Conservation (phyloP, 352 stramenopile species). For the Phytopythium montanum region DNA sequence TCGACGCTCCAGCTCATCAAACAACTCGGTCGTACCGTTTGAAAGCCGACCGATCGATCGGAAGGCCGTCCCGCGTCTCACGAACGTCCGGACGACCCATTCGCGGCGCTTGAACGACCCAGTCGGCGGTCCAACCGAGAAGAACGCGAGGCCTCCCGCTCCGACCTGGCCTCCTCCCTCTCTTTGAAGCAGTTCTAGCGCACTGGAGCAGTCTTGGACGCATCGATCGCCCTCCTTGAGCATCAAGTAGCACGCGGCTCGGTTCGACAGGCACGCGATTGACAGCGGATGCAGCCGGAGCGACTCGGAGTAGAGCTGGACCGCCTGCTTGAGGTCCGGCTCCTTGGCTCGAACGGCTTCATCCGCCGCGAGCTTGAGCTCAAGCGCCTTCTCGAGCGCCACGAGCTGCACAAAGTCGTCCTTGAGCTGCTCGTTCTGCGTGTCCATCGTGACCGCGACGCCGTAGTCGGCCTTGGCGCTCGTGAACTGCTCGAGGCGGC, state of each 20-base stretch:
- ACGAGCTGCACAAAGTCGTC: constrained; percentile 69
- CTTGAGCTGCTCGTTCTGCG: constrained; percentile 57
- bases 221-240: constrained; percentile 45
- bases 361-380: constrained; percentile 50
- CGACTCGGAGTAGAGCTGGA: constrained; percentile 54
- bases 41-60: constrained; percentile 27
- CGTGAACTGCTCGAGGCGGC: constrained; percentile 49
- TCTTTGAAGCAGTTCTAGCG: constrained; percentile 57
- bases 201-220: constrained; percentile 53
- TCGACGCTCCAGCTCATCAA: background rate
- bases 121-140: constrained; percentile 42
- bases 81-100: constrained; percentile 78
- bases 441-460: constrained; percentile 72
- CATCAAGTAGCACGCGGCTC: constrained; percentile 61
- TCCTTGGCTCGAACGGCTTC: constrained; percentile 28
- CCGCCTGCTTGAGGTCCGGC: constrained; percentile 34
- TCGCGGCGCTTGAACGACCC: constrained; percentile 51
- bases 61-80: constrained; percentile 56
- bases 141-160: constrained; percentile 43
- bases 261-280: constrained; percentile 74
- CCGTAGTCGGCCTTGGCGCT: constrained; percentile 79
- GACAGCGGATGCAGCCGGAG: constrained; percentile 53
- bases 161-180: constrained; percentile 7
- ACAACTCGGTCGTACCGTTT: constrained; percentile 24
- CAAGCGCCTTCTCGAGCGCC: constrained; percentile 45